These are phyloP conservation scores for Calonectria naviculata DNA, from an alignment of 2,329 filamentous ascomycete genomes.

Conservation along the genomic window DNA sequence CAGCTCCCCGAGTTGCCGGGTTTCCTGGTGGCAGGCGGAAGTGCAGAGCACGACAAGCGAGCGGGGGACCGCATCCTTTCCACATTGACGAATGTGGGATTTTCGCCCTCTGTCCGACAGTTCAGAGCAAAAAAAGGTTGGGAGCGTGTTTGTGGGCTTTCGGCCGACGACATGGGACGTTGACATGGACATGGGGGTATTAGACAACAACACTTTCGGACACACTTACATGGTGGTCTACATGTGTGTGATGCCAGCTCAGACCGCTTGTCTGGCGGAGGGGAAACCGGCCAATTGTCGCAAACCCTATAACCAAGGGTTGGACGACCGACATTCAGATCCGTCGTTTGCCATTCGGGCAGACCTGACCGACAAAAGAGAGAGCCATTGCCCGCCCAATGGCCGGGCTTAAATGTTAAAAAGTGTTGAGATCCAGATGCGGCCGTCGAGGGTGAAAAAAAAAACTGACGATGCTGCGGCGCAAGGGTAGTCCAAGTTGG, in stretches of 20 bases:
- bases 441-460: background rate
- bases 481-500: background rate
- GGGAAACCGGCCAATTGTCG: constrained; percentile 15
- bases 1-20: constrained; percentile 8
- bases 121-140: background rate
- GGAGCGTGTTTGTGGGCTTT: constrained; percentile 17
- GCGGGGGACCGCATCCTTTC: background rate
- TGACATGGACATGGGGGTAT: constrained; percentile 21
- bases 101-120: background rate
- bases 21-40: constrained; percentile 11
- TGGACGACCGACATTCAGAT: constrained; percentile 1
- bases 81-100: background rate
- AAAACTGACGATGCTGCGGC: constrained; percentile 1
- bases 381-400: background rate
- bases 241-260: constrained; percentile 42
- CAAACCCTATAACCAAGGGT: constrained; percentile 1
- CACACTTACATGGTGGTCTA: constrained; percentile 33
- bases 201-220: background rate
- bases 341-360: constrained; percentile 13
- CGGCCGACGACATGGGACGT: constrained; percentile 17
- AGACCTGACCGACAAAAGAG: constrained; percentile 1
- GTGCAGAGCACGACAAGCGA: constrained; percentile 16
- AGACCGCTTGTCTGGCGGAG: constrained; percentile 37
- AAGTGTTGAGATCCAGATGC: constrained; percentile 19
- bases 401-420: background rate